Evolutionary conservation across 202 grass and related monocot species (phyloP), one percentile per base, ranked within the genome.

Genomic region (Schoenoplectus triqueter): DNA sequence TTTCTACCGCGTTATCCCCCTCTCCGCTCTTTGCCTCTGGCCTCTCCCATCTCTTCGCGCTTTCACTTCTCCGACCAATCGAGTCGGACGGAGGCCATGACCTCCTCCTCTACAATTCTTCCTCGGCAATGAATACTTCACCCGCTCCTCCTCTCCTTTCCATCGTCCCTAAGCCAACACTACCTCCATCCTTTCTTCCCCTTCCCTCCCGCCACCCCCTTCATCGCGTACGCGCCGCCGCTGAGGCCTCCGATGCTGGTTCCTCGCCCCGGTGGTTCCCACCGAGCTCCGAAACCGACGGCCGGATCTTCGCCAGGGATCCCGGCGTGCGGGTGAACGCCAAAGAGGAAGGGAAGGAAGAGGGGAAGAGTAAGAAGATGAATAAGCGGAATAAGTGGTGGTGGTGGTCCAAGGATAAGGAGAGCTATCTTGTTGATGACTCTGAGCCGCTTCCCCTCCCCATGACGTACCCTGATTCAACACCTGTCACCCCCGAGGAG

Each of bases 351-450:
- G 75, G 52, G 7, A 78, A 80, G 49, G 44, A 67, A 22, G 91
- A 84, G 41, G 90, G 78, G 49, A 81, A 88, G 61, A 73, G 76
- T 63, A 80, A 52, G 81, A 87, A 85, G 83, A 62, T 66, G 84
- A 87, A 64, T 0, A 82, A 73, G 21, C 78, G 84, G 82, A 83
- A 78, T 73, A 89, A 90, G 56, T 92, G 85, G 93, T 95, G 96
- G 96, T 92, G 94, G 55, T 89, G 88, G 80, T 99, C 96, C 10
- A 21, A 91, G 17, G 90, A 99, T 76, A 90, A 69, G 84, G 96
- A 99, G 93, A 99, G 96, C 85, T 95, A 96, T 88, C 82, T 99
- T 10, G 87, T 87, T 1, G 90, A 99, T 69, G 89, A 91, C 45
- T 87, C 86, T 3, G 93, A 99, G 31, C 88, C 96, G 22, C 88